Evolutionary conservation across 352 stramenopile species (phyloP).

Genomic region (Phytophthora crassamura): DNA sequence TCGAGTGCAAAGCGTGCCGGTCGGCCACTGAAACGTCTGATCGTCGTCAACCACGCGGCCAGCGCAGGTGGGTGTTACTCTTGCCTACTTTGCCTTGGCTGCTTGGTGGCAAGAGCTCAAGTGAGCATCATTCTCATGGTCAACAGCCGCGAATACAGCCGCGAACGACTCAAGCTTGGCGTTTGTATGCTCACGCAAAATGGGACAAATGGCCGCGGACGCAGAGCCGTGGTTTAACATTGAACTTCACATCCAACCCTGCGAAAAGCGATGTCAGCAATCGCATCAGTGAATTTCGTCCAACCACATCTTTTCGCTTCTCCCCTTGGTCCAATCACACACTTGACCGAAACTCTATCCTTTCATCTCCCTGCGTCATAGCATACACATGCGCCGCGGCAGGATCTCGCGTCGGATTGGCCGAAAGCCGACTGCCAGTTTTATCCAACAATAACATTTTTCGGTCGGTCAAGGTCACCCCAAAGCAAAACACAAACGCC

Average conservation of each 20-base stretch:
- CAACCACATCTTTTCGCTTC: not conserved
- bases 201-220: not conserved
- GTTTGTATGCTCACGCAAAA: constrained; percentile 26
- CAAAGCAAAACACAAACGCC: constrained; percentile 12
- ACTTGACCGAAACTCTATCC: not conserved
- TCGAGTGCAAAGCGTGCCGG: no score
- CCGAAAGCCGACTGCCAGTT: constrained; percentile 20
- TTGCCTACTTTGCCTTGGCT: not conserved
- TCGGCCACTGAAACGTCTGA: no score
- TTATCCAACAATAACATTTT: constrained; percentile 29
- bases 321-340: not conserved
- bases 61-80: no score
- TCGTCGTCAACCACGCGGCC: no score
- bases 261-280: constrained; percentile 17
- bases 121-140: constrained; percentile 22
- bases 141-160: not conserved
- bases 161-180: constrained; percentile 5
- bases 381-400: no score
- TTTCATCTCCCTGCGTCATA: not conserved
- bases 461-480: constrained; percentile 19
- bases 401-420: constrained; percentile 8
- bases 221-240: constrained; percentile 28
- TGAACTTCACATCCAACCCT: constrained; percentile 10
- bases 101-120: constrained; percentile 16
- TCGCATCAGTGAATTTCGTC: not conserved